Conservation (phyloP, 2,329 filamentous ascomycete genomes). For the Fusarium transvaalense region DNA sequence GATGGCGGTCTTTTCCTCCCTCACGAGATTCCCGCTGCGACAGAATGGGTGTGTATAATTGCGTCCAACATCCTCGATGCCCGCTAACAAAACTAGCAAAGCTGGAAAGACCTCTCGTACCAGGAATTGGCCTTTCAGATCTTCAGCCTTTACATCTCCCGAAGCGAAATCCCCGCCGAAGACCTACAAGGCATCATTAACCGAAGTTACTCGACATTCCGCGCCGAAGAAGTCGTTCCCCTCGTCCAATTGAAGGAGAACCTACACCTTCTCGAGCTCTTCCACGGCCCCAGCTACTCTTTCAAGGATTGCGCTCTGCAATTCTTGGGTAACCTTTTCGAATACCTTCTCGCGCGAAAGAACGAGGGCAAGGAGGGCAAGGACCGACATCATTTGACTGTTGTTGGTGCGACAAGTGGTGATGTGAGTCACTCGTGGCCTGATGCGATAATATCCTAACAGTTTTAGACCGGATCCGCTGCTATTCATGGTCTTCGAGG, state of each 20-base stretch:
- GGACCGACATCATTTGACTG: constrained; percentile 83
- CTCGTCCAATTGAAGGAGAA: constrained; percentile 67
- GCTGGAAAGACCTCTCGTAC: constrained; percentile 84
- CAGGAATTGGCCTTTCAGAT: constrained; percentile 86
- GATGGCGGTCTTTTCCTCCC: constrained; percentile 91
- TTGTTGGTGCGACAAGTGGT: constrained; percentile 87
- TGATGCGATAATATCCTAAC: constrained; percentile 16
- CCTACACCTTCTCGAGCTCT: constrained; percentile 85
- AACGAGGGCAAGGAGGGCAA: constrained; percentile 67
- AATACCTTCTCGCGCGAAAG: constrained; percentile 85
- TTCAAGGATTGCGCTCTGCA: constrained; percentile 93
- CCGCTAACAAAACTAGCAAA: constrained; percentile 57
- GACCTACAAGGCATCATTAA: constrained; percentile 85
- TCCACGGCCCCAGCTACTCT: constrained; percentile 94
- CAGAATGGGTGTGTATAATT: constrained; percentile 63
- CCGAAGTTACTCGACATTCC: constrained; percentile 90
- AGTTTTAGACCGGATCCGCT: constrained; percentile 78
- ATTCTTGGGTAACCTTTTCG: constrained; percentile 95
- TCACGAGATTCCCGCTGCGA: constrained; percentile 76
- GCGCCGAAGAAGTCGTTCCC: constrained; percentile 80
- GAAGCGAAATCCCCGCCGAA: constrained; percentile 56
- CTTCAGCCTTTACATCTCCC: constrained; percentile 87
- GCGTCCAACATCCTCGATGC: neutral
- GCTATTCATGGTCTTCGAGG: constrained; percentile 95
- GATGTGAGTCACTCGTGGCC: constrained; percentile 57